Percentiles rank a stretch among this genome's conserved stretches.
phyloP scores from a whole-genome alignment of 2,329 filamentous ascomycete genomes.

The Balansia obtecta region DNA sequence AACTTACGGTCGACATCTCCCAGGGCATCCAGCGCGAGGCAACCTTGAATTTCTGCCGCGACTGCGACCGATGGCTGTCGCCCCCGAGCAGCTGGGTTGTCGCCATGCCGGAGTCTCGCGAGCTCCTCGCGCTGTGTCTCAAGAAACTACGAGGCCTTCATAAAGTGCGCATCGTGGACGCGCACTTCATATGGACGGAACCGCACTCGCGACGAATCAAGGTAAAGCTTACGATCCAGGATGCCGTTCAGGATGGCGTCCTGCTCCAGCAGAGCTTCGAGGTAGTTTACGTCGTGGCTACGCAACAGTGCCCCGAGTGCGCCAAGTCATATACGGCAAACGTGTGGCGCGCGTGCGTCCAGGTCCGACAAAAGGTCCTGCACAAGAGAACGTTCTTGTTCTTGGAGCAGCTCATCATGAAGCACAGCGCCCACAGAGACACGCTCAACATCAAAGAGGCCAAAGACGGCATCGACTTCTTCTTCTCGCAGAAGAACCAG shows the following conservation, averaged over 20 bases:
- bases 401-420: slow-evolving; percentile 90
- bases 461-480: slow-evolving; percentile 93
- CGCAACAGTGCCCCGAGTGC: slow-evolving; percentile 91
- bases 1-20: slow-evolving; percentile 87
- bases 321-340: slow-evolving; percentile 94
- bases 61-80: slow-evolving; percentile 88
- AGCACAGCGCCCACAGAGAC: slow-evolving; percentile 81
- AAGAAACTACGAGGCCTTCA: slow-evolving; percentile 75
- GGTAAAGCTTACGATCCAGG: slow-evolving; percentile 90
- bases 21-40: slow-evolving; percentile 84
- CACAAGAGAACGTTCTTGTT: slow-evolving; percentile 69
- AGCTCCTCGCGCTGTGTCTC: slow-evolving; percentile 83
- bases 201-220: slow-evolving; percentile 87
- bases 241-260: slow-evolving; percentile 48
- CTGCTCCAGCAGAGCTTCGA: slow-evolving; percentile 88
- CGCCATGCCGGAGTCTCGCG: slow-evolving; percentile 75
- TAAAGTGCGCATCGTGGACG: slow-evolving; percentile 90
- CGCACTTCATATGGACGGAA: slow-evolving; percentile 96
- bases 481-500: slow-evolving; percentile 78
- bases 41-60: slow-evolving; percentile 78
- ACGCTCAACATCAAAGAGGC: slow-evolving; percentile 98
- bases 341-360: slow-evolving; percentile 85
- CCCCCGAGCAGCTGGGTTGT: slow-evolving; percentile 80
- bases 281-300: slow-evolving; percentile 80
- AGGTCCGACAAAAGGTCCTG: slow-evolving; percentile 91